phyloP scores from a whole-genome alignment of 306 rosid species.

The Ormosia semicastrata region DNA sequence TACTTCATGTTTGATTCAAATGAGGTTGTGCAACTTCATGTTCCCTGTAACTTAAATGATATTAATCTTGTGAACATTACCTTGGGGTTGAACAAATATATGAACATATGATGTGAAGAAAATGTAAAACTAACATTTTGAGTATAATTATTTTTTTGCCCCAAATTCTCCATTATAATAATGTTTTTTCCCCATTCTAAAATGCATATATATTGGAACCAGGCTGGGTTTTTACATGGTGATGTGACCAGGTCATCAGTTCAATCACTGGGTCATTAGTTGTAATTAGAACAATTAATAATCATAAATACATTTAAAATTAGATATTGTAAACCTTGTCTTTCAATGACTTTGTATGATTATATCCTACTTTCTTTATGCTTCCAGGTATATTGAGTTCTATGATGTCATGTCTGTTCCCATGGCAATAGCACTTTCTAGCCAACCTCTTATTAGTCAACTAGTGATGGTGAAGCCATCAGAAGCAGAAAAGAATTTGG shows the following conservation, averaged over 20 bases:
- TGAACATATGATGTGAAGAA: not conserved
- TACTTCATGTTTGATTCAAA: too few relatives aligned
- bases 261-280: not conserved
- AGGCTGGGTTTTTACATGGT: not conserved
- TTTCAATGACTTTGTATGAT: too few relatives aligned
- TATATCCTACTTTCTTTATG: constrained; percentile 6
- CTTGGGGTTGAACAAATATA: not conserved
- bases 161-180: too few relatives aligned
- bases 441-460: constrained; percentile 81
- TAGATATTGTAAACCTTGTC: too few relatives aligned
- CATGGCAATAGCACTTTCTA: constrained; percentile 97
- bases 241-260: not conserved
- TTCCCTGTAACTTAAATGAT: not conserved
- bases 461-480: too few relatives aligned
- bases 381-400: constrained; percentile 85
- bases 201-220: not conserved
- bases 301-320: too few relatives aligned
- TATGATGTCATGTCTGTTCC: constrained; percentile 96
- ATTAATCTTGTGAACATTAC: not conserved
- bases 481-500: too few relatives aligned
- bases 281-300: too few relatives aligned
- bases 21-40: too few relatives aligned
- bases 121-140: not conserved
- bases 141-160: too few relatives aligned
- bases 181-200: not conserved